Evolutionary conservation across 352 stramenopile genomes (phyloP).

Genomic region (Pythium vanterpoolii): DNA sequence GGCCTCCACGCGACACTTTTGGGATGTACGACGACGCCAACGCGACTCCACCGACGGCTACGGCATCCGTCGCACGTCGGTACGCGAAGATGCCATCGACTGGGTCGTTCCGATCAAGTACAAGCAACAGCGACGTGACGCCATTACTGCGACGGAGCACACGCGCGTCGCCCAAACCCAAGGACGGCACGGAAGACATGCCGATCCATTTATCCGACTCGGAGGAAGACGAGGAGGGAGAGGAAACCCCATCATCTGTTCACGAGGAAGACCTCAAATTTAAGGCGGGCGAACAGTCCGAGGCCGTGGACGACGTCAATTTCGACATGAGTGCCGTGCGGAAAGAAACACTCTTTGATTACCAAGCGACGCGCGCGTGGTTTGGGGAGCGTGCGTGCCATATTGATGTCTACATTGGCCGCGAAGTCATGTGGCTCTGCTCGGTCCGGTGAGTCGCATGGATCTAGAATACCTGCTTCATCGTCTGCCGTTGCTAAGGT

Average conservation of each 20-base stretch:
- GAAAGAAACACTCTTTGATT: conserved; percentile 4
- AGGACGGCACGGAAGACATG: conserved; percentile 23
- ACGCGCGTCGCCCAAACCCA: conserved; percentile 1
- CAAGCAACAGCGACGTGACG: background rate
- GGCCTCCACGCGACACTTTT: background rate
- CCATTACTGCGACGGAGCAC: conserved; percentile 4
- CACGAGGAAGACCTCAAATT: background rate
- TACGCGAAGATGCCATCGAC: background rate
- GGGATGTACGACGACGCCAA: conserved; percentile 17
- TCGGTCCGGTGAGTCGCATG: conserved; percentile 17
- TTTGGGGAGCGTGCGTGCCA: conserved; percentile 9
- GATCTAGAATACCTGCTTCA: background rate
- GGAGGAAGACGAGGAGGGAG: conserved; percentile 10
- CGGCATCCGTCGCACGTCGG: background rate
- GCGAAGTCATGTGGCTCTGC: conserved; percentile 8
- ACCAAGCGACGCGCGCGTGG: conserved; percentile 13
- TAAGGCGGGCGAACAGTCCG: background rate
- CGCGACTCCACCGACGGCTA: background rate
- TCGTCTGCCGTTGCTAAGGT: background rate
- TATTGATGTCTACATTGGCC: conserved; percentile 12
- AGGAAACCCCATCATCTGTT: background rate
- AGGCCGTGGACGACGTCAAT: conserved; percentile 7
- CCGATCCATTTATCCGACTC: conserved; percentile 23
- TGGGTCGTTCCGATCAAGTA: background rate
- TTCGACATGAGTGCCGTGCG: conserved; percentile 9